Base-by-base conservation (phyloP, 108 stramenopile genomes). In the Nitzschia inconspicua region DNA sequence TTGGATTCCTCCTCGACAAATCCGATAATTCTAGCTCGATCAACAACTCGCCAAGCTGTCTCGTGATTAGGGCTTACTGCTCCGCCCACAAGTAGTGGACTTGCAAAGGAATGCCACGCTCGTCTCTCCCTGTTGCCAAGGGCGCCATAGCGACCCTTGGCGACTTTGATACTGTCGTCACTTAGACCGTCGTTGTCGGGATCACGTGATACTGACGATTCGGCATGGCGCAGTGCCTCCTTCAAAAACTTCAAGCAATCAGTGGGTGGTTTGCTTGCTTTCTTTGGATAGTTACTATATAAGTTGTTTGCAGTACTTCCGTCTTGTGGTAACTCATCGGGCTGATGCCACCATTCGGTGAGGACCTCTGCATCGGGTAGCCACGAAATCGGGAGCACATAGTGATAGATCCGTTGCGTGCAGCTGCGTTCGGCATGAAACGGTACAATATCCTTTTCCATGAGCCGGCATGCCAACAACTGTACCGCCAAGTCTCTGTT, bases 81-180 rank as follows among this genome's bases (percentile, higher is more conserved):
- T 19, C 66, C 71, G 26, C 86, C 86, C 47, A 56, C 44, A 18
- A 86, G 51, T n/a, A 40, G 14, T 3, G 81, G 72, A 57, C 78
- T 74, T 13, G 75, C 71, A 66, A 86, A 92, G 49, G 88, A 88
- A 36, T 87, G 87, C 80, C 80, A 91, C 13, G 84, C 60, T 40
- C 69, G 55, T 55, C 73, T 34, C 48, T 76, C 69, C 44, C 79
- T 80, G 14, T 66, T 39, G 52, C 75, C 72, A 8, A 91, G 54
- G 28, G 68, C 70, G 1, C 89, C 89, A 55, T 81, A 90, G 13
- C 89, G 73, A 11, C 85, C 82, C 7, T 69, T 30, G 13, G 74
- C 70, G 3, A 79, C 41, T 60, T 62, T 73, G 16, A 28, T 42
- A 19, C 7, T 40, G 3, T 36, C 11, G 22, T n/a, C 41, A 22